A percentile compares a stretch with the other conserved stretches of the same genome.
Conservation (phyloP, 2,329 filamentous ascomycete species). For the Xylariales sp. region DNA sequence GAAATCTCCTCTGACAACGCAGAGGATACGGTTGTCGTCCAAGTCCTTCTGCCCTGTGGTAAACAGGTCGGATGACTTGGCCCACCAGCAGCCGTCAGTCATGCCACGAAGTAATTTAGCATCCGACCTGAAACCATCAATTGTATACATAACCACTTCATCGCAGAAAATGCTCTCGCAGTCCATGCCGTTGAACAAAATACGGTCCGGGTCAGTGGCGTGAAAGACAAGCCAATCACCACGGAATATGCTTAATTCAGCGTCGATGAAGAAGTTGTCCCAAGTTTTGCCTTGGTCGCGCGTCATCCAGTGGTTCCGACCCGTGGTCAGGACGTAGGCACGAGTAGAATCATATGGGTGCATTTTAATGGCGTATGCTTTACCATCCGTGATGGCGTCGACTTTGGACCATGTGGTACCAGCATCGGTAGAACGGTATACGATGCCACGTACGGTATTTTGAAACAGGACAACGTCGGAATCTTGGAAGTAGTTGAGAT, state of each 20-base stretch:
- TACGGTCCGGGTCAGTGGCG: slow-evolving; percentile 74
- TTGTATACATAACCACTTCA: slow-evolving; percentile 69
- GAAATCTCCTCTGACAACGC: slow-evolving; percentile 70
- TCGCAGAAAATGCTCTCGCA: slow-evolving; percentile 62
- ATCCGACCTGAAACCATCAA: slow-evolving; percentile 72
- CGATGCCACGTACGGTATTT: slow-evolving; percentile 56
- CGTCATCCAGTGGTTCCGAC: slow-evolving; percentile 75
- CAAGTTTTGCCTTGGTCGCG: slow-evolving; percentile 79
- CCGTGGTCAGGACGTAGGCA: slow-evolving; percentile 73
- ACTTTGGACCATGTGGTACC: slow-evolving; percentile 72
- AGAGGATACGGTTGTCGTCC: slow-evolving; percentile 70
- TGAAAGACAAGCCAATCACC: slow-evolving; percentile 66
- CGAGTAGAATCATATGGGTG: slow-evolving; percentile 75
- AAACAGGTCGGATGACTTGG: slow-evolving; percentile 71
- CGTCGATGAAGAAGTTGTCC: slow-evolving; percentile 65
- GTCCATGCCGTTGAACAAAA: slow-evolving; percentile 76
- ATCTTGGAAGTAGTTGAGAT: slow-evolving; percentile 87
- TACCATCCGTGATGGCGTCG: slow-evolving; percentile 58
- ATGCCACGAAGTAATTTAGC: slow-evolving; percentile 62
- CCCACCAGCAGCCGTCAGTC: slow-evolving; percentile 82
- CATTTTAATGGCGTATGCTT: slow-evolving; percentile 61
- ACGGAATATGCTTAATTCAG: slow-evolving; percentile 50
- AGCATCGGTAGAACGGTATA: slow-evolving; percentile 77
- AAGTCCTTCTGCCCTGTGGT: slow-evolving; percentile 60
- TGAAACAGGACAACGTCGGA: slow-evolving; percentile 77